Evolutionary conservation across 1,284 basidiomycete genomes (phyloP), one percentile per base, ranked within the genome.

Genomic region (Fomitopsis palustris): DNA sequence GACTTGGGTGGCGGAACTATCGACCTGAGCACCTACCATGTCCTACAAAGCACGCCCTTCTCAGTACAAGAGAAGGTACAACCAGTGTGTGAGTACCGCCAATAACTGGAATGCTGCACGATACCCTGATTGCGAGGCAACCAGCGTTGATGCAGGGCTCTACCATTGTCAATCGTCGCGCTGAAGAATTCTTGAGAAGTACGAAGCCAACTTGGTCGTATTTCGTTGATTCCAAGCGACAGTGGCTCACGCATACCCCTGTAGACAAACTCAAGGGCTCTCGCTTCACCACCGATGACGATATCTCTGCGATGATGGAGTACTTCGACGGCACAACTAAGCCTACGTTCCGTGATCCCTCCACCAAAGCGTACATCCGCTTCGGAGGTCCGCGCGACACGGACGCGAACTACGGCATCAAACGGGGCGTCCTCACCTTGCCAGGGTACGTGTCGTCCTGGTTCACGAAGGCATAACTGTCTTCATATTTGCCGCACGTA

Each of bases 1-100:
- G 83, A 85, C 63, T 82, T 81, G 0, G 83, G 83, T 2, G 82
- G 83, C 47, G 83, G 83, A 0, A 85, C 82, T 0, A 69, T 85
- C 7, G 83, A 85, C 55, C 67, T 85, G 45, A 82, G 81, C 61
- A 75, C 81, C 8, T 84, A 84, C 62, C 70, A 64, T 61, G 58
- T 75, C 65, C 61, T 67, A 0, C 62, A 66, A 0, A 58, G 62
- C 16, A 25, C 62, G 1, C 60, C 69, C 2, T 16, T 67, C 23
- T 33, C 57, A 52, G 67, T 79, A 2, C 72, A 79, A 54, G 79
- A 81, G 61, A 70, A 74, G 17, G 70, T 75, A 0, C 65, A 72
- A 14, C 64, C 80, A 0, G 74, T 75, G 57, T 81, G 79, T 80
- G 61, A 66, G 78, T 67, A 4, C 17, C 25, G 31, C 6, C 17